Evolutionary conservation across 2,329 filamentous ascomycete species (phyloP).

Genomic region (Mycocentrospora acerina): DNA sequence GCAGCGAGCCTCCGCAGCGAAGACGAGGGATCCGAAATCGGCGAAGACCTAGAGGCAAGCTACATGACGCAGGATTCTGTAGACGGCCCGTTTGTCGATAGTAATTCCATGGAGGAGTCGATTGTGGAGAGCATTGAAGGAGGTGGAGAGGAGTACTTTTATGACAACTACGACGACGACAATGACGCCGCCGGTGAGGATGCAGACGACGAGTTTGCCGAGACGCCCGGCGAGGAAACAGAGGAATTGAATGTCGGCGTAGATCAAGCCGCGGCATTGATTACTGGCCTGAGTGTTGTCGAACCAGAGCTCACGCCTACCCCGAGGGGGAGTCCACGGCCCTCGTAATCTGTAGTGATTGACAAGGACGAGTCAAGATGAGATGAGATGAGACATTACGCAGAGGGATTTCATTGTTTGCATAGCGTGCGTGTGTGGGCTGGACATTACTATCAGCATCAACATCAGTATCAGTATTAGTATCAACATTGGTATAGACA

Average conservation of each 20-base stretch:
- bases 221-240: constrained; percentile 21
- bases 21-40: constrained; percentile 51
- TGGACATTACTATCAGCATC: too few species aligned
- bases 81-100: constrained; percentile 46
- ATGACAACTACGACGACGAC: constrained; percentile 17
- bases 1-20: constrained; percentile 50
- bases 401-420: too few species aligned
- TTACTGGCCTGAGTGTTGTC: too few species aligned
- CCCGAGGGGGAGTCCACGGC: too few species aligned
- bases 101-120: constrained; percentile 46
- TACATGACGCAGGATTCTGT: constrained; percentile 57
- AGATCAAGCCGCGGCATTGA: constrained; percentile 11
- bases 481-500: too few species aligned
- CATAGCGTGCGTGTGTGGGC: too few species aligned
- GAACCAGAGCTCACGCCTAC: too few species aligned
- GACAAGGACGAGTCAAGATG: too few species aligned
- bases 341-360: too few species aligned
- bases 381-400: too few species aligned
- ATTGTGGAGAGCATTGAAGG: constrained; percentile 54
- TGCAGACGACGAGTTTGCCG: constrained; percentile 4
- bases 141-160: constrained; percentile 9
- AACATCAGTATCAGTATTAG: too few species aligned
- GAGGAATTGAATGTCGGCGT: constrained; percentile 18
- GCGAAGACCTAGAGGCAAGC: constrained; percentile 55
- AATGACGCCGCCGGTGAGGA: constrained; percentile 25